These are phyloP conservation scores for Meyerozyma smithsonii DNA, from an alignment of 1,139 yeast species.

Conservation along the genomic window DNA sequence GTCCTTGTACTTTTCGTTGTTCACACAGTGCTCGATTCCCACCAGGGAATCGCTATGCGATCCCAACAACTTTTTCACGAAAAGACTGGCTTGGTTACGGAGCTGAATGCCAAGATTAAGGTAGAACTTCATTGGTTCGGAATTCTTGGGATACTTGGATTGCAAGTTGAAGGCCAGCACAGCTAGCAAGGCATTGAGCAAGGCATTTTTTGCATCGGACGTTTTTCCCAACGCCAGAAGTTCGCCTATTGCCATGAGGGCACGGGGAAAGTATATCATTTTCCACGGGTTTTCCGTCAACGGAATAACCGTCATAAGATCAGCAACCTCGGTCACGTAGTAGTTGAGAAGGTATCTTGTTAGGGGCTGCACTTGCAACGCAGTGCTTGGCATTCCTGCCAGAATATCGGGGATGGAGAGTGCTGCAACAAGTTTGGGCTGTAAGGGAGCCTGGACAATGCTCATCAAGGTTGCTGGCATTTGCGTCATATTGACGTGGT, in stretches of 20 bases:
- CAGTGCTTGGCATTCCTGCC: conserved; percentile 53
- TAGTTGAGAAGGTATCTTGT: conserved; percentile 68
- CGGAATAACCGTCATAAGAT: conserved; percentile 82
- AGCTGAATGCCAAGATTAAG: conserved; percentile 68
- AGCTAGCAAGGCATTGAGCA: conserved; percentile 75
- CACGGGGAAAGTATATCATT: conserved; percentile 77
- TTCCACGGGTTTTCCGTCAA: conserved; percentile 85
- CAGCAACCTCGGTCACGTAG: conserved; percentile 77
- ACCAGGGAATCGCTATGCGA: conserved; percentile 28
- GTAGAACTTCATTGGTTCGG: conserved; percentile 64
- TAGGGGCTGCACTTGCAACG: conserved; percentile 60
- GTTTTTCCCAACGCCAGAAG: conserved; percentile 70
- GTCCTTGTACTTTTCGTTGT: conserved; percentile 74
- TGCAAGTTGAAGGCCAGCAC: conserved; percentile 80
- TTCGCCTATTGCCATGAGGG: conserved; percentile 78
- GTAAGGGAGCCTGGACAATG: conserved; percentile 40
- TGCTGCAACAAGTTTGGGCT: conserved; percentile 41
- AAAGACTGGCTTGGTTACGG: conserved; percentile 69
- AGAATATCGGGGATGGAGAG: conserved; percentile 23
- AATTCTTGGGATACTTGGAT: conserved; percentile 58
- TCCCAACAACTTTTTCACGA: conserved; percentile 48
- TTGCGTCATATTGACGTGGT: conserved; percentile 26
- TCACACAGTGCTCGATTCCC: conserved; percentile 48
- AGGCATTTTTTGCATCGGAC: conserved; percentile 70
- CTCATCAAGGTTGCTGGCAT: conserved; percentile 46